A percentile compares a stretch with the other conserved stretches of the same genome.
These are phyloP conservation scores for Prunus mongolica DNA, from an alignment of 306 rosid genomes.

Conservation along the genomic window DNA sequence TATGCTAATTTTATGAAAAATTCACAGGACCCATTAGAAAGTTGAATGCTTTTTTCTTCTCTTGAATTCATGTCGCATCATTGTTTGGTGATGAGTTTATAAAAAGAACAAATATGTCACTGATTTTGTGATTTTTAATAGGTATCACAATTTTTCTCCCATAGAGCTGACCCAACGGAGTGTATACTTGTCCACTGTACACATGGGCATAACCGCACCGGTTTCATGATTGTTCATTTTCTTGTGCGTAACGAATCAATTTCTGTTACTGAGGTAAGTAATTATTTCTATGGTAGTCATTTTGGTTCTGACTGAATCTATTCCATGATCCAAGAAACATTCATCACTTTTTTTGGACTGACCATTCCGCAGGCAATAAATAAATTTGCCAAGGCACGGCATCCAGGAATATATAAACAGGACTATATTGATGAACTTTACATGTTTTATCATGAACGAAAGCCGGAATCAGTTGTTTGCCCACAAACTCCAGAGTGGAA, in stretches of 20 bases:
- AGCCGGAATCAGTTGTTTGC: conserved; percentile 69
- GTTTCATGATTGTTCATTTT: conserved; percentile 88
- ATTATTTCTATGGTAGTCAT: not conserved
- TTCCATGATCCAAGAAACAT: not conserved
- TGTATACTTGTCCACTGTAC: conserved; percentile 97
- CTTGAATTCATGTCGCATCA: not conserved
- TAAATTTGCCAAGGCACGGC: conserved; percentile 78
- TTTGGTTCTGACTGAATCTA: not conserved
- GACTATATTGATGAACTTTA: conserved; percentile 85
- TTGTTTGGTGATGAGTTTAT: not conserved
- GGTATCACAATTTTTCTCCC: conserved; percentile 71
- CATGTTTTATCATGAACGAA: conserved; percentile 74
- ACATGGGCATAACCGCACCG: conserved; percentile 97
- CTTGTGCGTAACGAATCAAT: conserved; percentile 68
- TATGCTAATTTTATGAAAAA: not conserved
- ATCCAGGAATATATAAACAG: conserved; percentile 96
- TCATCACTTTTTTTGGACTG: not conserved
- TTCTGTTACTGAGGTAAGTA: conserved; percentile 78
- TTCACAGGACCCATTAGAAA: not conserved
- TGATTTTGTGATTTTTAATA: conserved; percentile 20
- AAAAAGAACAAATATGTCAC: not conserved
- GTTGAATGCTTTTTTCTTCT: not conserved
- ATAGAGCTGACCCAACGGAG: conserved; percentile 74
- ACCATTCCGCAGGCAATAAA: conserved; percentile 58
- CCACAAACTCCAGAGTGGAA: conserved; percentile 98